Evolutionary conservation across 345 rosid species (phyloP), one percentile per base, ranked within the genome.

Genomic region (Diplotaxis tenuifolia): DNA sequence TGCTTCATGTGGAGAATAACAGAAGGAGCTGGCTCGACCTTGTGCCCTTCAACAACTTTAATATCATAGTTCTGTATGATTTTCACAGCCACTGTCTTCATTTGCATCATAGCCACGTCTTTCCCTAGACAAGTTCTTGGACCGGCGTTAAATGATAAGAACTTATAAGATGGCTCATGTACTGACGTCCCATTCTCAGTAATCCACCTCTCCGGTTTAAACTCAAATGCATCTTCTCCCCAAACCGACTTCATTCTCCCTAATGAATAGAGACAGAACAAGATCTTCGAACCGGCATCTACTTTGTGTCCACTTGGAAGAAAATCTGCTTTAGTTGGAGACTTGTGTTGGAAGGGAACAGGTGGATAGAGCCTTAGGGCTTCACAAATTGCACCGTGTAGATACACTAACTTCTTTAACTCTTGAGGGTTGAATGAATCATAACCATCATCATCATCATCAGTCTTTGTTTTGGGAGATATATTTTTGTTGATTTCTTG

Each of bases 51-150:
- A 60, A 83, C 79, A 3, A 83, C 71, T 6, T 75, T 45, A 55
- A 84, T 42, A 3, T 84, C 25, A 63, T 82, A 89, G 72, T 78
- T 82, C 25, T 75, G 77, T 10, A 89, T 32, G 1, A 89, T 54
- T 65, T 50, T 50, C 34, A 77, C 63, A 10, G 84, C 59, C 8
- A 86, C 87, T 14, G 76, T 16, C 75, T 89, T 89, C 89, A 89
- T 81, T 54, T 84, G 86, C 21, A 40, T 67, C 71, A 87, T 77
- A 20, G 89, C 88, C 22, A 88, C 68, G 67, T 85, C 87, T 70
- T 84, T 87, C 19, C 92, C 92, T 0, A 87, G 4, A 64, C 90
- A 87, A 66, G 85, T 83, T 68, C 88, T 84, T 2, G 92, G 92
- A 52, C 90, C 90, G 0, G 88, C 91, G 73, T 81, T 85, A 65